Percentiles rank a stretch among this genome's conserved stretches.
phyloP scores from a whole-genome alignment of 176 grass and related monocot species.

The Calamus simplicifolius region DNA sequence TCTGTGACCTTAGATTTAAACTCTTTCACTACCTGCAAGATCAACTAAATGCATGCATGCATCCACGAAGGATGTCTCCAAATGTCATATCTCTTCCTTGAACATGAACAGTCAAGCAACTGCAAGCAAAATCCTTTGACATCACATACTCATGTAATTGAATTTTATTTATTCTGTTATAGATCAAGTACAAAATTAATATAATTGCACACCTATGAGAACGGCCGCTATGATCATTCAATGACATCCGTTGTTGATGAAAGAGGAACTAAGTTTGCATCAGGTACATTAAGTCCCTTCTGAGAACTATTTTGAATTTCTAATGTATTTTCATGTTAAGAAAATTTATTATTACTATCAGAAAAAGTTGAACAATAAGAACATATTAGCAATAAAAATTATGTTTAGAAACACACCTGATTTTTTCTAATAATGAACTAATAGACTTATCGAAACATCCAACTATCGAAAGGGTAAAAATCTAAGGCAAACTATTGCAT shows the following conservation, averaged over 20 bases:
- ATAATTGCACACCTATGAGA: neutral
- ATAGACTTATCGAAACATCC: neutral
- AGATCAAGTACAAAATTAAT: neutral
- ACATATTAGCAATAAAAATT: too few species aligned
- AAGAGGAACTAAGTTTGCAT: constrained; percentile 4
- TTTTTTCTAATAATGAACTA: neutral
- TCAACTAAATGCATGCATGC: constrained; percentile 6
- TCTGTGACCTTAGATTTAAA: constrained; percentile 1
- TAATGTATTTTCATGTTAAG: constrained; percentile 1
- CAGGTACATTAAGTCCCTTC: constrained; percentile 1
- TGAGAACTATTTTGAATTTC: neutral
- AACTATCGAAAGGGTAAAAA: neutral
- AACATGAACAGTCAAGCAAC: constrained; percentile 5
- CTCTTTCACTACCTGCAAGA: constrained; percentile 14
- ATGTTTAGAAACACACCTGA: too few species aligned
- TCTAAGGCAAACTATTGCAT: too few species aligned
- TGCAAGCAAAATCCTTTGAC: neutral
- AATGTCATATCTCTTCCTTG: constrained; percentile 3
- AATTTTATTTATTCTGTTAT: neutral
- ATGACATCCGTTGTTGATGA: constrained; percentile 1
- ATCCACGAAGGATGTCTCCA: neutral
- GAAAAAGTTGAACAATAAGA: neutral
- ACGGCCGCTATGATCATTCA: constrained; percentile 3
- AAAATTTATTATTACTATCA: neutral
- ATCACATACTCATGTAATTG: neutral